Conservation (phyloP, 2,329 filamentous ascomycete species). For the Diaporthe amygdali region DNA sequence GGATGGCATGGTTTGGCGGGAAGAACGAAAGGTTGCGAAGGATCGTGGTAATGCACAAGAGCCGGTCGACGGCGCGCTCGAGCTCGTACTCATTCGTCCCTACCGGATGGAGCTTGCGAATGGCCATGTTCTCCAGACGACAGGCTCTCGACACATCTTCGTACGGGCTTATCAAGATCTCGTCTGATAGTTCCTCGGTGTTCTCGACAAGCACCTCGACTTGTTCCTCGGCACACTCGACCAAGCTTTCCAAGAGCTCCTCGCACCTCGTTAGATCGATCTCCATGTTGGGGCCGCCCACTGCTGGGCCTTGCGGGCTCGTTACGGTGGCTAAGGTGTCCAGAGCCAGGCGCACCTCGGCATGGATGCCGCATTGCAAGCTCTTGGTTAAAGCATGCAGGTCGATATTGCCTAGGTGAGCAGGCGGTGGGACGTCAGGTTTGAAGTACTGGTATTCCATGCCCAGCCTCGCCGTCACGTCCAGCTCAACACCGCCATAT, state of each 20-base stretch:
- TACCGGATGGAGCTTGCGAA: constrained; percentile 76
- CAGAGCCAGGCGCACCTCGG: constrained; percentile 87
- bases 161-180: constrained; percentile 81
- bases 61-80: constrained; percentile 82
- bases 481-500: constrained; percentile 72
- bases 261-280: constrained; percentile 77
- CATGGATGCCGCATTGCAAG: constrained; percentile 86
- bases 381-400: constrained; percentile 89
- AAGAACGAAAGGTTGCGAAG: constrained; percentile 90
- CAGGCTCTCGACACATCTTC: constrained; percentile 87
- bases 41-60: constrained; percentile 92
- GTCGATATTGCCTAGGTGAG: constrained; percentile 87
- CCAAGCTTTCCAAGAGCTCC: constrained; percentile 83
- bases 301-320: constrained; percentile 61
- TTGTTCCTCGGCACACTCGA: constrained; percentile 92
- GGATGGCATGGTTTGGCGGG: constrained; percentile 72
- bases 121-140: constrained; percentile 71
- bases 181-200: constrained; percentile 84
- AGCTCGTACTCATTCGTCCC: constrained; percentile 81
- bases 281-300: constrained; percentile 54
- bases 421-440: constrained; percentile 75
- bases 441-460: constrained; percentile 70
- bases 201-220: constrained; percentile 84
- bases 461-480: constrained; percentile 67
- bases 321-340: constrained; percentile 78